Conservation (phyloP, 441 rosid genomes). For the Macaranga tanarius region DNA sequence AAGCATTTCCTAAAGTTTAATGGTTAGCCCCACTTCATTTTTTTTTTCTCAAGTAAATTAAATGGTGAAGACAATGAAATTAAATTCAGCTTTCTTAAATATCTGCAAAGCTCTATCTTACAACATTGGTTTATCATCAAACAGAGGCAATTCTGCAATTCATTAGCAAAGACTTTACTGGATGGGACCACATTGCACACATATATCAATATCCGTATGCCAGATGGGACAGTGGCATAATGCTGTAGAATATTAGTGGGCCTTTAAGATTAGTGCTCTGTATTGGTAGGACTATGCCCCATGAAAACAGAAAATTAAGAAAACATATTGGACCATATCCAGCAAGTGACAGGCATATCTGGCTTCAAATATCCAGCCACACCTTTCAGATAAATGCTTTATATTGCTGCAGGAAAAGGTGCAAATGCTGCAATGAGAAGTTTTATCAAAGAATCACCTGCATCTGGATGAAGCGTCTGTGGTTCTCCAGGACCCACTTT, state of each 20-base stretch:
- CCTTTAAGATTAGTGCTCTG: neutral
- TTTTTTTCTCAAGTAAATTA: neutral
- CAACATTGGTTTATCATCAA: neutral
- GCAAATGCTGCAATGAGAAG: conserved; percentile 5
- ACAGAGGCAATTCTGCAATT: neutral
- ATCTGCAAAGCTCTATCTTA: neutral
- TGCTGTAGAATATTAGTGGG: neutral
- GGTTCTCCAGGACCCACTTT: conserved; percentile 78
- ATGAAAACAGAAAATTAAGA: neutral
- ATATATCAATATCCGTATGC: neutral
- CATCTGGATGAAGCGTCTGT: conserved; percentile 83
- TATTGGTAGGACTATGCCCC: neutral
- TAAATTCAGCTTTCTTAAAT: neutral
- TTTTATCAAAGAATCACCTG: conserved; percentile 47
- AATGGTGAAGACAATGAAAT: neutral
- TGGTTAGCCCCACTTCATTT: neutral
- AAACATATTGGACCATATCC: neutral
- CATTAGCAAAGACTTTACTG: no score
- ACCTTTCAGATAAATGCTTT: neutral
- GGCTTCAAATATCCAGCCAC: neutral
- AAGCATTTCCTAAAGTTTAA: neutral
- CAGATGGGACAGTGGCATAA: neutral
- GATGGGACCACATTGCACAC: neutral
- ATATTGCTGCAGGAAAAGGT: neutral
- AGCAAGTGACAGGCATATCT: neutral